These are phyloP conservation scores for Chaetomium cochliodes DNA, from an alignment of 495 filamentous ascomycete species.

Conservation along the genomic window DNA sequence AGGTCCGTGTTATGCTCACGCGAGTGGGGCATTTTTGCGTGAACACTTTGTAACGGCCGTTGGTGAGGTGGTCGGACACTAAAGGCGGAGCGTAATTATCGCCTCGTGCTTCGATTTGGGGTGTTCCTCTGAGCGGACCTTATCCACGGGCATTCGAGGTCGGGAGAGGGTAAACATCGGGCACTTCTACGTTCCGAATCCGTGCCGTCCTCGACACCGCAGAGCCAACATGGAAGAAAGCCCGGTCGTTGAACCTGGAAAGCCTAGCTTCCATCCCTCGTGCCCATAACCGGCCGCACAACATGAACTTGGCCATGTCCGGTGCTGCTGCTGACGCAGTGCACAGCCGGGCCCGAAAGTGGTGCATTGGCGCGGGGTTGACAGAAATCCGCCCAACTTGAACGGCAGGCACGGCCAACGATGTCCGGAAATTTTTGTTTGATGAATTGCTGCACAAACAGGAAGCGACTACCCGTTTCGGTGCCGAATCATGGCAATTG, in stretches of 20 bases:
- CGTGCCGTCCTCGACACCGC: neutral
- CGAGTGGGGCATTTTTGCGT: neutral
- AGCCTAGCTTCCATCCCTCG: no score
- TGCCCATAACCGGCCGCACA: no score
- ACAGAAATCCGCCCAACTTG: neutral
- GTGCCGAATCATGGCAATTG: neutral
- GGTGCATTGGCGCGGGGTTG: neutral
- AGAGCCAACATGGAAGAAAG: neutral
- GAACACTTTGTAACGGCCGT: no score
- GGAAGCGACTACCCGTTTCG: neutral
- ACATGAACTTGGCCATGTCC: no score
- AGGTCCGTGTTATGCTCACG: slow-evolving; percentile 10
- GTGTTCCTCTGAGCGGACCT: no score
- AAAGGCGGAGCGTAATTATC: neutral
- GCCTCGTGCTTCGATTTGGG: no score
- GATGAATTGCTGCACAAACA: neutral
- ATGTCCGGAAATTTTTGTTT: neutral
- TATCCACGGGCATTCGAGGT: no score
- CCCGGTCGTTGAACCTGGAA: no score
- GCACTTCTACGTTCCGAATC: neutral
- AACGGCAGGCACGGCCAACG: neutral
- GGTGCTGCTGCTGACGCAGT: no score
- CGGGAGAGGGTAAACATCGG: neutral
- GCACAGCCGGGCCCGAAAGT: neutral
- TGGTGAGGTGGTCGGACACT: neutral